A percentile compares a stretch with the other conserved stretches of the same genome.
phyloP scores from a whole-genome alignment of 169 alveolate genomes.

The Eimeria praecox region DNA sequence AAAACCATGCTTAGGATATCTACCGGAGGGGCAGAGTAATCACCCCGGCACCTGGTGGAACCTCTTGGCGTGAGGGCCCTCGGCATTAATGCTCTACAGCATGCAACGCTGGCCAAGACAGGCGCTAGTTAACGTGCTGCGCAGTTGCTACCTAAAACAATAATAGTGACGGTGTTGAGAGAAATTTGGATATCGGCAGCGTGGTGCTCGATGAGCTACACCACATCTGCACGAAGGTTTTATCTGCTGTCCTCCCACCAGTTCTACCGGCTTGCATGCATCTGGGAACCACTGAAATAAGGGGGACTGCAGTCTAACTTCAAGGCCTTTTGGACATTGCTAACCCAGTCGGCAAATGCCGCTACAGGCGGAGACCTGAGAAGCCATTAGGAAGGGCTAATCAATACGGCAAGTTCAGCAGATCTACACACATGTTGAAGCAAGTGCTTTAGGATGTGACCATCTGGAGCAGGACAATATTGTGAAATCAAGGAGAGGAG shows the following conservation, averaged over 20 bases:
- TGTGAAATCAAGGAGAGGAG: neutral
- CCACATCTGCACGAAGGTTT: neutral
- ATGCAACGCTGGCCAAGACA: neutral
- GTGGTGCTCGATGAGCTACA: neutral
- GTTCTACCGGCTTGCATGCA: constrained; percentile 6
- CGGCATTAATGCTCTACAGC: neutral
- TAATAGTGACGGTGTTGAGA: no score
- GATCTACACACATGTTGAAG: neutral
- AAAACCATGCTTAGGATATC: neutral
- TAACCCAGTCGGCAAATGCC: constrained; percentile 62
- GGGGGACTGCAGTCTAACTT: neutral
- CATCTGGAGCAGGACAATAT: neutral
- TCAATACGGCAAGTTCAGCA: neutral
- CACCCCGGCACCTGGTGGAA: neutral
- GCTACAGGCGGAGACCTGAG: constrained; percentile 55
- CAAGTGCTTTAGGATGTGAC: neutral
- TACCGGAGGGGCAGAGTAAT: neutral
- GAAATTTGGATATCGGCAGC: neutral
- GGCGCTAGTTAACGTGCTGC: neutral
- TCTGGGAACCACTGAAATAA: constrained; percentile 19
- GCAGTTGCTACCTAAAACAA: neutral
- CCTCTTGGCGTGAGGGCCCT: neutral
- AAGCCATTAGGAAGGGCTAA: neutral
- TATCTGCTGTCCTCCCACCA: neutral
- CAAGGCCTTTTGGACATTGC: constrained; percentile 27